Base-by-base conservation (phyloP, 192 early-diverging fungal species). In the Oehlia diaphana region DNA sequence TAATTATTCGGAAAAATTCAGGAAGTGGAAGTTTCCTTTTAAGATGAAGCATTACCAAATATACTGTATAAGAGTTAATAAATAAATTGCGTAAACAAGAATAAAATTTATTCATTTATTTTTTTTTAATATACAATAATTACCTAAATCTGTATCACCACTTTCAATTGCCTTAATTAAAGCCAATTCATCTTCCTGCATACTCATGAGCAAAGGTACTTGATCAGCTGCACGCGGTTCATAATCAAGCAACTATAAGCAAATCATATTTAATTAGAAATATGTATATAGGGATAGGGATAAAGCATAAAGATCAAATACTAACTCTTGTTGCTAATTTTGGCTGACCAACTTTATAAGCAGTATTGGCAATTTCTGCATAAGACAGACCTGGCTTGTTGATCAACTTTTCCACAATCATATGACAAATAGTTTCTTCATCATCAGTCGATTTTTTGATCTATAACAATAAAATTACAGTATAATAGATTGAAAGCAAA, bases 221-320 rank as follows among this genome's bases (percentile, higher is more conserved):
- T 99, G 97, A 86, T 93, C 94, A 13, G 94, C 95, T 1, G 97
- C 94, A 10, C 93, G 90, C 23, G 97, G 95, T 82, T 99, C 98
- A 84, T 95, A 96, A 74, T 98, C 93, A 73, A 99, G 86, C 8
- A 99, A 86, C 85, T 93, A 69, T 7, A 83, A 78, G 2, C 13
- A 88, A 61, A 12, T 6, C 37, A 75, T 14, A 19, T 23, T 16
- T 16, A 7, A 73, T 28, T 9, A 7, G 10, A 37, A 23, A 44
- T 19, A 62, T 5, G 28, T 16, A 6, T 61, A 5, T 31, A 31
- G 31, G 31, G 31, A 23, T 9, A n/a, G 3, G 23, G 10, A 28
- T 0, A 66, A 74, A 16, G n/a, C 4, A 53, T 35, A 28, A 65
- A 49, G 9, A 64, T 3, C 7, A 42, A 77, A 53, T 3, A 67